Conservation (phyloP, 2,329 filamentous ascomycete species). For the Whalleya microplaca region DNA sequence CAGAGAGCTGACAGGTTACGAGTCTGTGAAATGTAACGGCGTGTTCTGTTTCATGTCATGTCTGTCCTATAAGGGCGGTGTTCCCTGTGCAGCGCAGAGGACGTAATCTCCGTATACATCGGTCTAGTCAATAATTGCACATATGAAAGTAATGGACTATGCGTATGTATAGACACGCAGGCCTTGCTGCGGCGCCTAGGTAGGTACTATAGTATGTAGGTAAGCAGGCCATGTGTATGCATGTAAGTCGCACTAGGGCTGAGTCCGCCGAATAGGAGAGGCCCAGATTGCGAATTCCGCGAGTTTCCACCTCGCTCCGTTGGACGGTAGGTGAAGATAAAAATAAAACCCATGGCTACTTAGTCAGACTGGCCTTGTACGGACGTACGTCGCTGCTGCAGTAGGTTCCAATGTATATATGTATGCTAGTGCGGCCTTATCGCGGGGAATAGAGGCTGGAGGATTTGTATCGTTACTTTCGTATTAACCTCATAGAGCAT, state of each 20-base stretch:
- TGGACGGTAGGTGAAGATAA: not conserved
- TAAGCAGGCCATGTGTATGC: not conserved
- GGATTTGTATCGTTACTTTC: not conserved
- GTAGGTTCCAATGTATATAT: not conserved
- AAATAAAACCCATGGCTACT: not conserved
- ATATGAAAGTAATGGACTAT: not conserved
- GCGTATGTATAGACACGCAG: not conserved
- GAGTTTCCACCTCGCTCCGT: not conserved
- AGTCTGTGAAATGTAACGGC: too few species aligned
- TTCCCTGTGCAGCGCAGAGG: too few species aligned
- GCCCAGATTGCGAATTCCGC: not conserved
- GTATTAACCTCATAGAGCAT: not conserved
- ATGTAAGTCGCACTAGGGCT: not conserved
- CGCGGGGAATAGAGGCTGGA: not conserved
- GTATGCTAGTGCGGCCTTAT: not conserved
- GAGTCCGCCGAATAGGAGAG: not conserved
- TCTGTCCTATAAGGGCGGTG: too few species aligned
- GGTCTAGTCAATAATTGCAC: too few species aligned
- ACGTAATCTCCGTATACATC: too few species aligned
- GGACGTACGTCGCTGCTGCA: not conserved
- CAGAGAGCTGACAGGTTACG: too few species aligned
- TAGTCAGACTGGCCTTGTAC: not conserved
- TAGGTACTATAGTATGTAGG: too few species aligned
- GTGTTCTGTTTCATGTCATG: too few species aligned
- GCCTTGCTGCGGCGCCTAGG: not conserved